Base-by-base conservation (phyloP, 768 basidiomycete species). In the Mycena galopus region DNA sequence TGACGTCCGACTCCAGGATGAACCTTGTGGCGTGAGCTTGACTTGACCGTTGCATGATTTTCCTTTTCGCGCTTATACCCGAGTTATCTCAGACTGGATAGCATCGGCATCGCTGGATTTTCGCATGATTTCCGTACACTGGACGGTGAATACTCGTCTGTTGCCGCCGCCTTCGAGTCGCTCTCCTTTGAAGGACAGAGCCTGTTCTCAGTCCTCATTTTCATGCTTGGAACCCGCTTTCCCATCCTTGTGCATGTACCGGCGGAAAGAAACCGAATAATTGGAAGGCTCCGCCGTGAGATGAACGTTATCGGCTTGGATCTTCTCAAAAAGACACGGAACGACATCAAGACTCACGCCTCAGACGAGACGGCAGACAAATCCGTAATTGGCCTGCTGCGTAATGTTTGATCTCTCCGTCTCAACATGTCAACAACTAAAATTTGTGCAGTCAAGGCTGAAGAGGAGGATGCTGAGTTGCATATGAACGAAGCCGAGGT, bases 91-190 rank as follows among this genome's bases (percentile, higher is more conserved):
- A 86, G 85, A 3, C 78, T 88, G 6, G 87, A 88, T 71, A 82
- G 79, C 60, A 82, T 86, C 65, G 86, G 87, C 12, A 82, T 85
- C 55, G 84, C 84, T 6, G 83, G 86, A 1, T 86, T 88, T 75
- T 82, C 84, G 14, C 84, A 86, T 76, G 81, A 86, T 69, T 87
- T 88, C 63, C 81, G 81, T 14, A 76, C 83, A 0, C 79, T 88
- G 19, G 80, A 82, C 5, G 85, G 86, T 17, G 81, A 83, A 63
- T 44, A 27, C 2, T 57, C 78, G 5, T 47, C 76, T 1, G 80
- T 83, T 14, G 74, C 77, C 3, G 75, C 73, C 11, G 63, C 76
- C 1, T 78, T 84, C 58, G 79, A 81, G 12, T 42, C 74, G 10
- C 59, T 83, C 14, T 62, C 53, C 14, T 35, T 65, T 60, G 39